Evolutionary conservation across 164 flowering plant species (phyloP).

Genomic region (Vitis rotundifolia): DNA sequence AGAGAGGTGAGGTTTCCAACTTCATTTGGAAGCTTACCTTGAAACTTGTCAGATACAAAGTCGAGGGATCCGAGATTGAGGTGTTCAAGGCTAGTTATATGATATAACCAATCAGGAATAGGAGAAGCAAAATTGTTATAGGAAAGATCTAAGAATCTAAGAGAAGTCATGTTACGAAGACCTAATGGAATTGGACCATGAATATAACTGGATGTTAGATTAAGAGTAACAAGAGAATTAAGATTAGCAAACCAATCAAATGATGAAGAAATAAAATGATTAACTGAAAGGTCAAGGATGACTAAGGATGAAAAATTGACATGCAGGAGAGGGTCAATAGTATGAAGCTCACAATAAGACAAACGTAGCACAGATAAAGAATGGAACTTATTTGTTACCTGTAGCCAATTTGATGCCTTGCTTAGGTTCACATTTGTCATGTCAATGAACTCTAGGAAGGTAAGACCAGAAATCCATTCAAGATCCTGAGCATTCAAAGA

Average conservation of each 20-base stretch:
- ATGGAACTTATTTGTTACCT: conserved; percentile 14
- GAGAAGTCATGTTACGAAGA: neutral
- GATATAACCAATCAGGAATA: neutral
- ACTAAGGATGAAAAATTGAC: too few relatives aligned
- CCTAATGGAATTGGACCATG: neutral
- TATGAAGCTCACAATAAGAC: conserved; percentile 7
- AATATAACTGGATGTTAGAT: neutral
- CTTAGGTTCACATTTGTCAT: conserved; percentile 8
- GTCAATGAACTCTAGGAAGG: conserved; percentile 13
- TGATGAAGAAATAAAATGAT: neutral
- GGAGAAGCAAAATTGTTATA: neutral
- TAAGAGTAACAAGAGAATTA: conserved; percentile 4
- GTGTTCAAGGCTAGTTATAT: neutral
- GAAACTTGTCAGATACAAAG: neutral
- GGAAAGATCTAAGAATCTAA: too few relatives aligned
- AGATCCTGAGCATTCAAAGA: neutral
- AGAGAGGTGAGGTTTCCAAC: neutral
- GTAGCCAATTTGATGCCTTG: neutral
- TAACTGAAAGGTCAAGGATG: neutral
- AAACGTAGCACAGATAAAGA: conserved; percentile 13
- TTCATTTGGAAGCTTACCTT: neutral
- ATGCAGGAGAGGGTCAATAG: neutral
- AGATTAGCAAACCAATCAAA: neutral
- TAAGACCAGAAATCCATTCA: conserved; percentile 21
- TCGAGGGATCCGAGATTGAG: neutral